phyloP scores from a whole-genome alignment of 202 grass and related monocot genomes.

The Saccharum hybrid region DNA sequence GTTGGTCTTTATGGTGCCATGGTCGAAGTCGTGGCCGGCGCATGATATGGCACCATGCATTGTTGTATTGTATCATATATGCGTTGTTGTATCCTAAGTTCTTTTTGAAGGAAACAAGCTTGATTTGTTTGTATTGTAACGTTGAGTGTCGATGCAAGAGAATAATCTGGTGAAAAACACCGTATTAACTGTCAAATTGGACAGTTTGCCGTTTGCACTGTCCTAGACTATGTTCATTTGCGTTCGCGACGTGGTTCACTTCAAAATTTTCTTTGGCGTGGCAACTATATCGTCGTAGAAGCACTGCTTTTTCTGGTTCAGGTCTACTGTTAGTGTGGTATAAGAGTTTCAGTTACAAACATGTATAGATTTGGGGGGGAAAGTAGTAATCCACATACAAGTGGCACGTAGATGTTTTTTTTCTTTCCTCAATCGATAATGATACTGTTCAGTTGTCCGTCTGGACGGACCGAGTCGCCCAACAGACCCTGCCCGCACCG shows the following conservation, averaged over 20 bases:
- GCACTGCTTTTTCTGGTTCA: background rate
- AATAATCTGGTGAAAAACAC: background rate
- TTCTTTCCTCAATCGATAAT: background rate
- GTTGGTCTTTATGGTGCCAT: background rate
- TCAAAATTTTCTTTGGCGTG: background rate
- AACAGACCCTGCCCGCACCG: too few species aligned
- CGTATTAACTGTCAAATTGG: constrained; percentile 16
- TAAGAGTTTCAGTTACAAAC: too few species aligned
- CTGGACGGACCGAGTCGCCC: too few species aligned
- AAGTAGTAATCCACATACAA: too few species aligned
- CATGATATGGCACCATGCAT: constrained; percentile 32
- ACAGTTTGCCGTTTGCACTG: constrained; percentile 1
- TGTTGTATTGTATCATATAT: constrained; percentile 49
- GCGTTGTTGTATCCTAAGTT: constrained; percentile 41
- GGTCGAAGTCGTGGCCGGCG: constrained; percentile 12
- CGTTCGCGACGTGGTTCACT: background rate
- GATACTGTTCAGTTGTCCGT: too few species aligned
- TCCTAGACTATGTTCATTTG: background rate
- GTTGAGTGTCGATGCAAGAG: background rate
- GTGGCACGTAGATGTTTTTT: background rate
- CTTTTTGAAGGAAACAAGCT: background rate
- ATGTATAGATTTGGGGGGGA: too few species aligned
- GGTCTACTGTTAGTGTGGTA: background rate
- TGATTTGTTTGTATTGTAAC: constrained; percentile 17
- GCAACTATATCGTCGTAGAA: background rate